Conservation (phyloP, 2,329 filamentous ascomycete species). For the Neonectria neomacrospora region DNA sequence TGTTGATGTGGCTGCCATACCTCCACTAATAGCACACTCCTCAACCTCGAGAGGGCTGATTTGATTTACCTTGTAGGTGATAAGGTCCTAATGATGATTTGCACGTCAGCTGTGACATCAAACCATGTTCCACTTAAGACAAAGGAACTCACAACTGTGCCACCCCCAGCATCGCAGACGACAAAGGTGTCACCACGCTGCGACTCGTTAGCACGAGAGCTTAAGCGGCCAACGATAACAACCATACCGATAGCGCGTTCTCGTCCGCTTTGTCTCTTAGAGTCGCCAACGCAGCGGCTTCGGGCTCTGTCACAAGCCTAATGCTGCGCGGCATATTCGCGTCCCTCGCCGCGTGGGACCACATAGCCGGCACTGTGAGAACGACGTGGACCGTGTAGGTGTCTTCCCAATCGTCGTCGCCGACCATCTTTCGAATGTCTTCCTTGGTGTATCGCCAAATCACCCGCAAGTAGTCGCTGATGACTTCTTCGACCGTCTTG, state of each 20-base stretch:
- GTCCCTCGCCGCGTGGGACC: not conserved
- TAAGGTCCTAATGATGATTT: not conserved
- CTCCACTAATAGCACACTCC: slow-evolving; percentile 2
- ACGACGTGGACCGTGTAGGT: not conserved
- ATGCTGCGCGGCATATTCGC: not conserved
- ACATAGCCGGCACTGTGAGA: slow-evolving; percentile 11
- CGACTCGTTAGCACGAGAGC: not conserved
- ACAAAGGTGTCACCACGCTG: slow-evolving; percentile 1
- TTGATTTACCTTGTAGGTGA: not conserved
- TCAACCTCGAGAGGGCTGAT: not conserved
- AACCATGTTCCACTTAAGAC: not conserved
- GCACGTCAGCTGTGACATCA: not conserved
- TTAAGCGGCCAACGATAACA: not conserved
- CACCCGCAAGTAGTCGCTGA: not conserved
- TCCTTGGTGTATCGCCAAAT: slow-evolving; percentile 8
- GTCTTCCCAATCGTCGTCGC: not conserved
- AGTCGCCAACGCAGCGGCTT: slow-evolving; percentile 9
- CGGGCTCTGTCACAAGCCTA: slow-evolving; percentile 3
- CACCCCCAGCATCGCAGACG: slow-evolving; percentile 10
- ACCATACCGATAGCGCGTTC: not conserved
- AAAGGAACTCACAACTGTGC: not conserved
- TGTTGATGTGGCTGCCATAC: not conserved
- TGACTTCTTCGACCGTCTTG: slow-evolving; percentile 6
- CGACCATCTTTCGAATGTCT: not conserved
- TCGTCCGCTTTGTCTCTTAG: not conserved